Evolutionary conservation across 495 filamentous ascomycete genomes (phyloP).

Genomic region (Podospora didyma): DNA sequence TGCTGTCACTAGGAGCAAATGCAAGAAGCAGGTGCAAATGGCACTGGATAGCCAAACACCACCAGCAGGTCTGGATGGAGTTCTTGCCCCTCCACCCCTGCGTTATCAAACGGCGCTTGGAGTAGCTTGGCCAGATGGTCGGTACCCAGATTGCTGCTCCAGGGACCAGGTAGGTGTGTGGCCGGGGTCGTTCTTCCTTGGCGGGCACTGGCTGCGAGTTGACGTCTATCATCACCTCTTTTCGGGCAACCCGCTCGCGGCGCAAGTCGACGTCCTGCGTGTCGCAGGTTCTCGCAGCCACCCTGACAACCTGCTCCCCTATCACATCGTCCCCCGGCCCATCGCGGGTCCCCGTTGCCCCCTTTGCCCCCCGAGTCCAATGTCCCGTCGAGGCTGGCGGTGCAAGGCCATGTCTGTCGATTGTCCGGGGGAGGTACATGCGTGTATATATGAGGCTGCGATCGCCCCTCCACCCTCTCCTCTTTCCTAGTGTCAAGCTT

Average conservation of each 20-base stretch:
- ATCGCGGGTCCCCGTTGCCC: neutral
- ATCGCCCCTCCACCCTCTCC: neutral
- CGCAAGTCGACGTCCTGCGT: neutral
- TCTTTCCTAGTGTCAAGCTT: neutral
- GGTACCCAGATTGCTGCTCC: neutral
- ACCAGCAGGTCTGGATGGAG: too few species aligned
- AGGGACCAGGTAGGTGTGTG: neutral
- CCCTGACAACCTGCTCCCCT: neutral
- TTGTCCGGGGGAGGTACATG: too few species aligned
- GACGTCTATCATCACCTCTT: neutral
- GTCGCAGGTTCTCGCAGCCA: neutral
- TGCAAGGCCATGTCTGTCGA: neutral
- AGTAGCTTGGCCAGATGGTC: neutral
- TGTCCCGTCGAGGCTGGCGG: neutral
- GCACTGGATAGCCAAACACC: too few species aligned
- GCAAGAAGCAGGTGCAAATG: too few species aligned
- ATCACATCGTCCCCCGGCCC: too few species aligned
- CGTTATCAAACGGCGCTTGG: neutral
- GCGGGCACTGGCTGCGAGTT: neutral
- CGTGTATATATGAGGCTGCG: slow-evolving; percentile 1
- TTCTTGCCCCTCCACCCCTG: too few species aligned
- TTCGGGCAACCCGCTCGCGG: neutral
- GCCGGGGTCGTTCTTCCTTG: neutral
- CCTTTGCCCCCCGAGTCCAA: neutral
- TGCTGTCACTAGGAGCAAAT: too few species aligned